Evolutionary conservation across 2,329 filamentous ascomycete genomes (phyloP).

Genomic region (Fusarium stilboides): DNA sequence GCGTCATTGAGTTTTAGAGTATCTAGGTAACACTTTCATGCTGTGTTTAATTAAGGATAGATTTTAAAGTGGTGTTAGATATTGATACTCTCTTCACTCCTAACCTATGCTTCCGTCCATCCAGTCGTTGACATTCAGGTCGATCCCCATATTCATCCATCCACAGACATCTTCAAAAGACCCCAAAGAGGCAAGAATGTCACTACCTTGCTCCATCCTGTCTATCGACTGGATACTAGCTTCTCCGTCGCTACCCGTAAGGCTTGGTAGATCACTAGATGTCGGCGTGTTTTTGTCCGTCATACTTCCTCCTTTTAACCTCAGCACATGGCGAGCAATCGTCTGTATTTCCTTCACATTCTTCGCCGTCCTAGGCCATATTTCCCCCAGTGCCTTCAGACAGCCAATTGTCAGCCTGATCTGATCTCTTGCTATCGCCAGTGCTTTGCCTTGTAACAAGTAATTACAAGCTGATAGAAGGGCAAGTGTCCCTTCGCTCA

Average conservation of each 20-base stretch:
- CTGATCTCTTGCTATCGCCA: slow-evolving; percentile 34
- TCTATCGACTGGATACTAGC: not conserved
- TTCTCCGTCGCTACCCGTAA: not conserved
- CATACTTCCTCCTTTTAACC: not conserved
- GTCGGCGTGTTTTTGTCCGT: not conserved
- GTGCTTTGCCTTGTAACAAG: slow-evolving; percentile 8
- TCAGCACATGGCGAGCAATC: slow-evolving; percentile 40
- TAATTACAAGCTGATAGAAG: slow-evolving; percentile 37
- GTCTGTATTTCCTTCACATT: slow-evolving; percentile 41
- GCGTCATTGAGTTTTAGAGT: slow-evolving; percentile 8
- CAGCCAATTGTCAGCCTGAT: slow-evolving; percentile 38
- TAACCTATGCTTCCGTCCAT: not conserved
- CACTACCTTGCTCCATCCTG: fast-evolving
- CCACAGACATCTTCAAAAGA: slow-evolving; percentile 29
- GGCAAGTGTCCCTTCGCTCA: slow-evolving; percentile 36
- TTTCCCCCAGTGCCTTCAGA: slow-evolving; percentile 15
- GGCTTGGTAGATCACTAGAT: slow-evolving; percentile 7
- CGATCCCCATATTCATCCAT: slow-evolving; percentile 1
- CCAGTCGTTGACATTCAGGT: slow-evolving; percentile 3
- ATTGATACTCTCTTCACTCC: too few species aligned
- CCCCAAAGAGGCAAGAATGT: not conserved
- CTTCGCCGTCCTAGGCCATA: slow-evolving; percentile 36
- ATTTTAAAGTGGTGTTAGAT: too few species aligned
- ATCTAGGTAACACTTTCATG: too few species aligned
- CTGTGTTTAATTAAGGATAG: too few species aligned